Evolutionary conservation across 148 eudicot genomes (phyloP).

Genomic region (Persicaria tinctoria): DNA sequence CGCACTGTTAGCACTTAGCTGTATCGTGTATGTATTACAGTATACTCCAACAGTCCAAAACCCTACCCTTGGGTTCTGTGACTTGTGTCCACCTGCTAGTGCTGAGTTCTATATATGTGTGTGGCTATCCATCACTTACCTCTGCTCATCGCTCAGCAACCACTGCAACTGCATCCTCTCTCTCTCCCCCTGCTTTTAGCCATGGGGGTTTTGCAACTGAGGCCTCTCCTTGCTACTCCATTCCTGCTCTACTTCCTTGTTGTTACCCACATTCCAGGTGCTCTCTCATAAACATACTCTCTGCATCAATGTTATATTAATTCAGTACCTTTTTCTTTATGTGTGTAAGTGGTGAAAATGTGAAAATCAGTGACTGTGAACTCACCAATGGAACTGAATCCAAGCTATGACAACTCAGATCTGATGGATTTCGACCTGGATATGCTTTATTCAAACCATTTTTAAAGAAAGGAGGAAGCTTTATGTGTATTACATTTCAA

Average conservation of each 20-base stretch:
- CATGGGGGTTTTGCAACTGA: neutral
- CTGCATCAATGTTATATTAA: neutral
- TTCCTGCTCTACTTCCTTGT: neutral
- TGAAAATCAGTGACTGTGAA: neutral
- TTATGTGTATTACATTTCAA: no score
- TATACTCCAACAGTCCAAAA: neutral
- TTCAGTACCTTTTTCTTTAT: neutral
- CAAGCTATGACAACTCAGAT: neutral
- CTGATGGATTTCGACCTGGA: neutral
- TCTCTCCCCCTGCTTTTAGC: conserved; percentile 1
- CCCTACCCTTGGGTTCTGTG: neutral
- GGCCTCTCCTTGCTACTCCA: neutral
- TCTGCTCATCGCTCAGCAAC: neutral
- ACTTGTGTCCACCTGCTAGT: neutral
- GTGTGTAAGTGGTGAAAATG: neutral
- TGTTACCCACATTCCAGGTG: conserved; percentile 6
- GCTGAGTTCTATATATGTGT: neutral
- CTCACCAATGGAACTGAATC: neutral
- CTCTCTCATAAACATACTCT: neutral
- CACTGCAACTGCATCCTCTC: neutral
- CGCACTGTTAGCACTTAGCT: no score
- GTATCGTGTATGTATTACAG: no score
- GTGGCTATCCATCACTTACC: conserved; percentile 5
- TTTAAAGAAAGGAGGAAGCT: no score
- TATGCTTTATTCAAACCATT: no score